Conservation (phyloP, 2,329 filamentous ascomycete species). For the Cytospora chrysosperma region DNA sequence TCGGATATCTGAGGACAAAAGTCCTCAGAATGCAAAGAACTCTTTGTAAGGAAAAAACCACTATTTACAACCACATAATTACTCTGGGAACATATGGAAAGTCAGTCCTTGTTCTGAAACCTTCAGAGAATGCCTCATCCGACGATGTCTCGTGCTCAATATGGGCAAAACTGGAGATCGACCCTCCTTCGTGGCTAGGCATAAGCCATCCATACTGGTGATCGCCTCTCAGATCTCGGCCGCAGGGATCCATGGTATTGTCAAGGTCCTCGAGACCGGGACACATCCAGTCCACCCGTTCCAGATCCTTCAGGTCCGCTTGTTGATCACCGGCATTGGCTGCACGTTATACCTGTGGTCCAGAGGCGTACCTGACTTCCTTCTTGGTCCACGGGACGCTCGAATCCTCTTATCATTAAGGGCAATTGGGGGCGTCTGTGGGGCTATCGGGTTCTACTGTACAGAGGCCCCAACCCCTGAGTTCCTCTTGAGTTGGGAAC, state of each 20-base stretch:
- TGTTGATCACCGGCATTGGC: conserved; percentile 68
- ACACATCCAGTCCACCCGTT: conserved; percentile 12
- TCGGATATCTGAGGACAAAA: neutral
- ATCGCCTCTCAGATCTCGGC: conserved; percentile 20
- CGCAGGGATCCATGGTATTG: conserved; percentile 16
- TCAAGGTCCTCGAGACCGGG: conserved; percentile 17
- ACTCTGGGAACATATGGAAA: neutral
- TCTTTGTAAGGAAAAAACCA: neutral
- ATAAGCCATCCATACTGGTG: conserved; percentile 17
- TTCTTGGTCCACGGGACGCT: conserved; percentile 67
- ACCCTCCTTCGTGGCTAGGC: conserved; percentile 11
- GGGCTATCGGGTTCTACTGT: conserved; percentile 64
- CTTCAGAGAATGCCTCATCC: neutral
- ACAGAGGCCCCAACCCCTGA: neutral
- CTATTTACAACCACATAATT: neutral
- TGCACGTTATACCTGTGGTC: conserved; percentile 74
- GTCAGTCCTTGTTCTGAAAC: neutral
- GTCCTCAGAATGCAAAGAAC: neutral
- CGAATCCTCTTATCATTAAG: conserved; percentile 66
- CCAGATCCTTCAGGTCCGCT: conserved; percentile 69
- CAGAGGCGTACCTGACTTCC: conserved; percentile 64
- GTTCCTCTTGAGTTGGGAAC: neutral
- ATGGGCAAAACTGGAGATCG: neutral
- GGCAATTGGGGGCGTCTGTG: conserved; percentile 70
- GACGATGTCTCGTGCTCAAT: neutral